Evolutionary conservation across 129 eudicot species (phyloP).

Genomic region (Ambrosia artemisiifolia): DNA sequence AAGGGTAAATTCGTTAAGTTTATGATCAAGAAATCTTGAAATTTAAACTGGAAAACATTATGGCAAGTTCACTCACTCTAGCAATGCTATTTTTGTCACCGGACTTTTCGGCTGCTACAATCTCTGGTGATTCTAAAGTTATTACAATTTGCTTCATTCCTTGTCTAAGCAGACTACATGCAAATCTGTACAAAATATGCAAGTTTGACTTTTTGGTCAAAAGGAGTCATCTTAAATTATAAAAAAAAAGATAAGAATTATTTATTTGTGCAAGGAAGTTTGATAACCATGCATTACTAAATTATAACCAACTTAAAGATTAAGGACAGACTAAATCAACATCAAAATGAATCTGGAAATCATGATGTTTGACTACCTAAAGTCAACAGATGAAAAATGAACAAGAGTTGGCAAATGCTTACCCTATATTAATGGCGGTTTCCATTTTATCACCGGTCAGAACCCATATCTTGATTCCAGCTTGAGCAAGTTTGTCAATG

Average conservation of each 20-base stretch:
- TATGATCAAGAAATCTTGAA: slow-evolving; percentile 1
- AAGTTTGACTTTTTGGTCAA: slow-evolving; percentile 15
- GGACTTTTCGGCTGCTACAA: slow-evolving; percentile 51
- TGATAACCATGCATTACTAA: background rate
- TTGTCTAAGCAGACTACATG: slow-evolving; percentile 92
- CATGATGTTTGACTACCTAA: slow-evolving; percentile 1
- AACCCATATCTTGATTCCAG: slow-evolving; percentile 95
- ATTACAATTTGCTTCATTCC: slow-evolving; percentile 86
- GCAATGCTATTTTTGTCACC: slow-evolving; percentile 49
- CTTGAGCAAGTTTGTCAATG: slow-evolving; percentile 98
- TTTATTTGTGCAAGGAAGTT: background rate
- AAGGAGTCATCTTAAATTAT: background rate
- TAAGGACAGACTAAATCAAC: background rate
- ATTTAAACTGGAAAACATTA: slow-evolving; percentile 33
- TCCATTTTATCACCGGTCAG: slow-evolving; percentile 98
- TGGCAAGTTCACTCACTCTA: slow-evolving; percentile 28
- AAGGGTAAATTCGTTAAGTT: slow-evolving; percentile 3
- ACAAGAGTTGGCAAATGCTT: slow-evolving; percentile 10
- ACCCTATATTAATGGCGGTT: slow-evolving; percentile 95
- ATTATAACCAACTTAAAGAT: slow-evolving; percentile 1
- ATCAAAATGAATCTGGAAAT: background rate
- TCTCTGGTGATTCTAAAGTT: slow-evolving; percentile 63
- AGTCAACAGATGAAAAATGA: slow-evolving; percentile 10
- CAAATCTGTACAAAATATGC: slow-evolving; percentile 48
- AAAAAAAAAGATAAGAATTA: background rate